Evolutionary conservation across 176 grass and related monocot species (phyloP), one percentile per base, ranked within the genome.

Genomic region (Microstegium vimineum): DNA sequence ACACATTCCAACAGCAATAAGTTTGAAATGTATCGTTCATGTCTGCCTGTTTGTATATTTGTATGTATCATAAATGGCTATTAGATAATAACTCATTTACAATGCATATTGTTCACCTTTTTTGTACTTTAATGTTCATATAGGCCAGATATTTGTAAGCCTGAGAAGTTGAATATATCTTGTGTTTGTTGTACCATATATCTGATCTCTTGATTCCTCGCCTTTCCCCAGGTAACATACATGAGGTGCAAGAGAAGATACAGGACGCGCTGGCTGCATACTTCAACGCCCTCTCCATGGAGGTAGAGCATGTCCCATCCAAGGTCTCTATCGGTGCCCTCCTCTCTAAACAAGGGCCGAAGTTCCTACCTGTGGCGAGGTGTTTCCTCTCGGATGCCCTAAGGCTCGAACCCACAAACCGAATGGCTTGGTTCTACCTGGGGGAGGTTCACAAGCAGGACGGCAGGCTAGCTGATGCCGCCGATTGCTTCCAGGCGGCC

Each of bases 381-480:
- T 94, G 93, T 82, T 95, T 95, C 71, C 93, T 99, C 46, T 99
- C 93, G 1, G 93, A 93, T 10, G 97, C 91, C 46, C 87, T 99
- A 69, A 92, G 87, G 65, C 91, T 94, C 4, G 87, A 95, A 38
- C 93, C 97, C 1, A 99, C 91, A 7, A 99, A 95, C 65, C 59
- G 87, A 49, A 71, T 82, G 73, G 97, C 97, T 28, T 99, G 97
- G 97, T 92, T 90, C 88, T 86, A 95, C 87, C 79, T 99, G 49
- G 97, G 97, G n/a, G 82, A 93, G 83, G 89, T 99, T 27, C 93
- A 99, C 73, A 85, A 79, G 79, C 89, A 92, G 3, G 97, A 95
- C 11, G 89, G 93, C 66, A 93, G 91, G 79, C n/a, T 84, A 77
- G 69, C 75, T 66, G 97, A 99, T 2, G 97, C 97, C 4, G 93